phyloP scores from a whole-genome alignment of 2,329 filamentous ascomycete species.

The Aspergillus arachidicola region DNA sequence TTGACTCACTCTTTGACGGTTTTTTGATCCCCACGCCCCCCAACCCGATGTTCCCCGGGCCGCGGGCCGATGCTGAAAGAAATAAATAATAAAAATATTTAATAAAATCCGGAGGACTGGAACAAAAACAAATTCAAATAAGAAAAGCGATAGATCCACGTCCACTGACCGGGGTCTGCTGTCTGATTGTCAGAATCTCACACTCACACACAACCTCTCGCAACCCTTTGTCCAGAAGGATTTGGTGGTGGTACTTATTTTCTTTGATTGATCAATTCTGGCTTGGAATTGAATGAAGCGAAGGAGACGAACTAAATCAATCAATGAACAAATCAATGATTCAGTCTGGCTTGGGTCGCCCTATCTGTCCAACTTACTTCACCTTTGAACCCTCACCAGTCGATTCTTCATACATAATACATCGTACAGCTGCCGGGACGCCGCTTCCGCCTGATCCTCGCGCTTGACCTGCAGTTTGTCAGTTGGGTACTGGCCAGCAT shows the following conservation, averaged over 20 bases:
- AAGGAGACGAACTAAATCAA: no score
- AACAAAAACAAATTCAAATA: conserved; percentile 2
- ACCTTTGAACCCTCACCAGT: conserved; percentile 1
- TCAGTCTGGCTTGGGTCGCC: conserved; percentile 8
- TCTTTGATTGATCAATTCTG: conserved; percentile 13
- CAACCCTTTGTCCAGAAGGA: background rate
- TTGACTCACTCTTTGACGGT: conserved; percentile 19
- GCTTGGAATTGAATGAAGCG: background rate
- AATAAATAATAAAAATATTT: no score
- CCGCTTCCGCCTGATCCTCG: conserved; percentile 28
- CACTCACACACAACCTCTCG: background rate
- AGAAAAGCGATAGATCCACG: conserved; percentile 22
- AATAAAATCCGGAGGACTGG: background rate
- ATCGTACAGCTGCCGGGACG: conserved; percentile 21
- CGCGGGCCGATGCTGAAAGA: conserved; percentile 17
- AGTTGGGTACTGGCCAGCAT: conserved; percentile 13
- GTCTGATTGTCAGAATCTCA: conserved; percentile 9
- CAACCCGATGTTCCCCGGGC: conserved; percentile 28
- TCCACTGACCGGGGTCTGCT: conserved; percentile 14
- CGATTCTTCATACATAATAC: conserved; percentile 13
- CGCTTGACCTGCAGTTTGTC: conserved; percentile 21
- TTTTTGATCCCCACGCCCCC: conserved; percentile 21
- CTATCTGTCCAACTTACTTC: background rate
- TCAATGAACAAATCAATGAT: background rate
- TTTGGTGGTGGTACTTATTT: background rate